Base-by-base conservation (phyloP, 2,329 filamentous ascomycete species). In the Microsporum ferrugineum region DNA sequence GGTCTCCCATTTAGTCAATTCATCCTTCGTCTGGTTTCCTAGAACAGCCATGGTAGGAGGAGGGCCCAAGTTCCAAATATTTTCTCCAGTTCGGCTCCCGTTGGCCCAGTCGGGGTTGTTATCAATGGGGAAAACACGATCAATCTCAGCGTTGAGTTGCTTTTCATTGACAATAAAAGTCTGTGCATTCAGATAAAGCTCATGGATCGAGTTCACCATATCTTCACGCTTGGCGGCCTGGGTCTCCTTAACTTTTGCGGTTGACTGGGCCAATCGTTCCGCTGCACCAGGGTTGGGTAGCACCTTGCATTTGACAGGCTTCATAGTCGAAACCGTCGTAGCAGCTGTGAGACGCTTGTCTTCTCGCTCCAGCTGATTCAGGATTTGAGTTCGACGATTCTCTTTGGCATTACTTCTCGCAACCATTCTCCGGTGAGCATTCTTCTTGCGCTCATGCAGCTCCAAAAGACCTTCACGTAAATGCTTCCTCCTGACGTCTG, bases 121-220 rank as follows among this genome's bases (percentile, higher is more conserved):
- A 64, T 83, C 80, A 31, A 85, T 83, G 14, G 84, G 81, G 75
- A 96, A 99, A n/a, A 87, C 80, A 64, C 80, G 76, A 27, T 95
- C 87, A 61, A 96, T 86, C 65, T 85, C 82, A 14, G 79, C 78
- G 67, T 88, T 82, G 38, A 99, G 82, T 72, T 95, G 87, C 58
- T 81, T 77, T 72, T 95, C 91, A 29, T 82, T 86, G 17, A 90
- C 86, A 71, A 99, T 96, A 76, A 97, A 99, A 43, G 84, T 79
- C 31, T 88, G 83, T 3, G 94, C 91, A 67, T 91, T 88, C 77
- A 94, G 88, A 76, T 99, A 99, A 10, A 99, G 82, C 62, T 89
- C 85, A 75, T 96, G 89, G 34, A 99, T 76, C 14, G 86, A 82
- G 66, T 92, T 84, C 63, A 83, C 80, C 58, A 88, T 83, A 59